Base-by-base conservation (phyloP, 2,329 filamentous ascomycete genomes). In the Penicillium sp. region DNA sequence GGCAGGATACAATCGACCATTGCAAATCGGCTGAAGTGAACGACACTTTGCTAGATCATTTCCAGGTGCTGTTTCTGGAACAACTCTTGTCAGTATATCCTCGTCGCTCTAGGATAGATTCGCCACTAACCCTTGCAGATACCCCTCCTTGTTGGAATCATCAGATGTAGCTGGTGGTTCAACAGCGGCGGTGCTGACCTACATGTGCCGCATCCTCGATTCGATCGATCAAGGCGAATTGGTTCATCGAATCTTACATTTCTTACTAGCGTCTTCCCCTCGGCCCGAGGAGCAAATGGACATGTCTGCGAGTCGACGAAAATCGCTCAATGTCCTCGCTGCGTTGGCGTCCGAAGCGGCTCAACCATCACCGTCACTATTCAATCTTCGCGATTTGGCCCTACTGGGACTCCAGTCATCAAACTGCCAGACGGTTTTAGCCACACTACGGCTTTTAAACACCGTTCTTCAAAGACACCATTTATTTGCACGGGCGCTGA, bases 1-100 rank as follows among this genome's bases (percentile, higher is more conserved):
- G 94, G 94, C 94, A 99, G 75, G 94, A 99, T 72, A 92, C 97
- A 33, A 79, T 99, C 58, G 94, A 97, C 71, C 93, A 97, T 74
- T 99, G 94, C 77, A 86, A 87, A 66, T 97, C 93, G 4, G 81
- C 87, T 1, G 93, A 97, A 69, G 91, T 99, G 64, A 94, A 93
- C 71, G 90, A 90, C 62, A 97, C 92, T 0, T 79, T 99, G 48
- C 81, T 99, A 31, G 94, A 99, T 71, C 94, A 99, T 74, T 99
- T 99, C 69, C 92, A 97, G 71, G 89, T 97, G 64, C 85, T 99
- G 33, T 99, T 99, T 72, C 78, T 99, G 50, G 91, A 97, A 73
- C 94, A 99, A 73, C 78, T 99, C 67, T 77, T 99, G 85, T 97
- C 75, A 69, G 88, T 76, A 5, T 11, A 16, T 10, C 26, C 26